Evolutionary conservation across 495 filamentous ascomycete species (phyloP), one percentile per base, ranked within the genome.

Genomic region (Penicillium subrubescens): DNA sequence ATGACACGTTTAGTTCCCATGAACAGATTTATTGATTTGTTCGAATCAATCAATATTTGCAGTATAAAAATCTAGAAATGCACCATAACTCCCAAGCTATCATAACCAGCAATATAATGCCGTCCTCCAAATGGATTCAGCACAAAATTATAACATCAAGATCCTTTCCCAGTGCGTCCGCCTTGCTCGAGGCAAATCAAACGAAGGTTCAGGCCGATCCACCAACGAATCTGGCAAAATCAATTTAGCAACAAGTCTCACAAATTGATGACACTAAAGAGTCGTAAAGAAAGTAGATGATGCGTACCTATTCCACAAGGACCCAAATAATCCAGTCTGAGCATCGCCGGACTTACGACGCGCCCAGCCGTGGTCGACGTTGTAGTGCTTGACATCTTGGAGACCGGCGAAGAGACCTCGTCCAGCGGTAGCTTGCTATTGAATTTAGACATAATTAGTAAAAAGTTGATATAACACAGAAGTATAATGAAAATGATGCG

Each of bases 321-420:
- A 59, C 5, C 56, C 65, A 14, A 74, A 25, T 4, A 74, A 35
- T 11, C 71, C 67, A 33, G 50, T 56, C 25, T 56, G 65, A 14
- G 23, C 15, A 15, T 64, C 57, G 7, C 44, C 55, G 29, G 71
- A 70, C 63, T 68, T 66, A 23, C 71, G 67, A 21, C 63, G 58
- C 5, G 79, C 79, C 77, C 77, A 82, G 33, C 79, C 79, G 14
- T 60, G 50, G 8, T 81, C 77, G 12, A 82, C 79, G 14, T 79
- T 80, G 57, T 82, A 82, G 59, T 74, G 70, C 65, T 82, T 82
- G 14, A 68, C 67, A 50, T 82, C 79, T 59, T 82, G 79, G 6
- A 82, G 69, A 7, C 79, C 79, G 43, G 79, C 77, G 64, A 82
- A 82, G 53, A 82, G 76, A 29, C 79, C 79, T 15, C 79, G 74